Conservation (phyloP, 2,329 filamentous ascomycete genomes). For the Fusarium sp. region DNA sequence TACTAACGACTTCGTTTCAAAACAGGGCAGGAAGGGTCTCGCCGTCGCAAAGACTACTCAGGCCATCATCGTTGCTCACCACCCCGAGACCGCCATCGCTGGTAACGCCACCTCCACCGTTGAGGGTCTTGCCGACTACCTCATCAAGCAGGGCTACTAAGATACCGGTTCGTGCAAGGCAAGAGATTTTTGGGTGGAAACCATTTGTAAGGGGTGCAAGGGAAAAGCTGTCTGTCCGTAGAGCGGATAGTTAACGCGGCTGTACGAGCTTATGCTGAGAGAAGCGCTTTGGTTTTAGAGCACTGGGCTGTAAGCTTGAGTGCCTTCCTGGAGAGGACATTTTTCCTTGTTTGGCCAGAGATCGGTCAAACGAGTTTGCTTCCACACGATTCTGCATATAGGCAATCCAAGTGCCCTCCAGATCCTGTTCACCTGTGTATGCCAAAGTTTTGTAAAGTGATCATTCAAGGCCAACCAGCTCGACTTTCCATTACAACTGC, state of each 20-base stretch:
- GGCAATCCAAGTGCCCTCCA: constrained; percentile 45
- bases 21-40: constrained; percentile 80
- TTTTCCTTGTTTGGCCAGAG: constrained; percentile 42
- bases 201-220: constrained; percentile 25
- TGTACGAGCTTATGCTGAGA: constrained; percentile 44
- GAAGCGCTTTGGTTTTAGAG: constrained; percentile 46
- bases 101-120: constrained; percentile 83
- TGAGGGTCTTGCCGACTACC: constrained; percentile 88
- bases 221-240: constrained; percentile 35
- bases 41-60: constrained; percentile 88
- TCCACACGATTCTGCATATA: constrained; percentile 50
- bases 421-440: constrained; percentile 13
- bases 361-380: constrained; percentile 44
- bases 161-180: constrained; percentile 39
- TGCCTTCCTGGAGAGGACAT: constrained; percentile 41
- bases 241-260: constrained; percentile 38
- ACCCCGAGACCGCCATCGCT: constrained; percentile 79
- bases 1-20: constrained; percentile 4
- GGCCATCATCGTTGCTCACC: constrained; percentile 89
- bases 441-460: constrained; percentile 4
- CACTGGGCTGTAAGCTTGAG: constrained; percentile 39
- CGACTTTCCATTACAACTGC: constrained; percentile 20
- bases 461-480: constrained; percentile 2
- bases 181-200: constrained; percentile 18
- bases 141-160: constrained; percentile 84